These are phyloP conservation scores for Ophiosphaerella narmari DNA, from an alignment of 2,329 filamentous ascomycete species.

Conservation along the genomic window DNA sequence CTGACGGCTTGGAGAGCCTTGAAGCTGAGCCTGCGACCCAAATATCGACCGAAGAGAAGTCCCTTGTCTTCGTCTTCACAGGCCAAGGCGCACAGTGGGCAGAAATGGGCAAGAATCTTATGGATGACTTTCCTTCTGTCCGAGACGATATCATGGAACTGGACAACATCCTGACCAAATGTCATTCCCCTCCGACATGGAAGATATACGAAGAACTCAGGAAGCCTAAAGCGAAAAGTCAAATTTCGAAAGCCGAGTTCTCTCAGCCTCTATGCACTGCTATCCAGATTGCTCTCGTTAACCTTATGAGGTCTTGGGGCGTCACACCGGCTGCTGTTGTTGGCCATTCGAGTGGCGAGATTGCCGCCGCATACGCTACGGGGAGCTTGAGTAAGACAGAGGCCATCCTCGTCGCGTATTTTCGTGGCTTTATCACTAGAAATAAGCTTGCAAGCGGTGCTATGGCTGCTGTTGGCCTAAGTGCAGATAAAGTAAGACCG, in stretches of 20 bases:
- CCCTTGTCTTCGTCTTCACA: no score
- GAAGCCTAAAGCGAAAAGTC: not conserved
- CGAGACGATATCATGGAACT: not conserved
- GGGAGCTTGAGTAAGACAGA: constrained; percentile 20
- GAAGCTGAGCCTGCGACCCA: no score
- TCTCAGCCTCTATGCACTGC: constrained; percentile 26
- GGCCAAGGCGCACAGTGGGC: no score
- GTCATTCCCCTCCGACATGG: no score
- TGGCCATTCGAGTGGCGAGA: constrained; percentile 50
- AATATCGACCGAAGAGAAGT: not conserved
- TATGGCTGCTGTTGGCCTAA: constrained; percentile 15
- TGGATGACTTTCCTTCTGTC: not conserved
- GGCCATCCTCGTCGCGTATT: constrained; percentile 19
- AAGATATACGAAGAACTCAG: constrained; percentile 7
- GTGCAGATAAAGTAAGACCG: not conserved
- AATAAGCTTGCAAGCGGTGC: constrained; percentile 1
- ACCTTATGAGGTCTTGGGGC: constrained; percentile 2
- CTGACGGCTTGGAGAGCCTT: no score
- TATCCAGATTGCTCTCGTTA: constrained; percentile 20
- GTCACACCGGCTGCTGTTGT: constrained; percentile 16
- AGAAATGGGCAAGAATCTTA: no score
- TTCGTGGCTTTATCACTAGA: constrained; percentile 5
- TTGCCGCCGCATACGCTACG: constrained; percentile 45
- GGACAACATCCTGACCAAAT: not conserved
- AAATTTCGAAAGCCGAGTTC: constrained; percentile 11